Evolutionary conservation across 345 rosid species (phyloP).

Genomic region (rapeseed (Brassica napus)): DNA sequence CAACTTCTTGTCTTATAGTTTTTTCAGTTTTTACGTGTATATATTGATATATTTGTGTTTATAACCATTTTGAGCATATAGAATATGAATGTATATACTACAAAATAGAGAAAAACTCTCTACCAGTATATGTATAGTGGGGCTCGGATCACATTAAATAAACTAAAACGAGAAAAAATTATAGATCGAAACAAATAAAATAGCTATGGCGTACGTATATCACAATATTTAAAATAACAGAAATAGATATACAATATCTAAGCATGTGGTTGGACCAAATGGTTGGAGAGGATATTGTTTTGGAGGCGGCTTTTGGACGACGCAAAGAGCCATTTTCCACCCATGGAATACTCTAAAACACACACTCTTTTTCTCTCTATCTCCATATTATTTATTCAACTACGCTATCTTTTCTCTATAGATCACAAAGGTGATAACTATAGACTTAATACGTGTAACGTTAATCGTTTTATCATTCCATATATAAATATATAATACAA

Average conservation of each 20-base stretch:
- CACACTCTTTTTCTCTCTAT: slow-evolving; percentile 20
- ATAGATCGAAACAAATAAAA: background rate
- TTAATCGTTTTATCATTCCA: background rate
- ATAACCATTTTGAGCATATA: background rate
- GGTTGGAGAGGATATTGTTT: slow-evolving; percentile 22
- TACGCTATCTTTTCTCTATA: background rate
- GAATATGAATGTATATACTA: background rate
- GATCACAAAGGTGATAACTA: background rate
- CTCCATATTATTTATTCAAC: background rate
- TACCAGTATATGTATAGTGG: background rate
- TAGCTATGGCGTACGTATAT: slow-evolving; percentile 13
- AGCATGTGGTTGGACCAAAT: slow-evolving; percentile 42
- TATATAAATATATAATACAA: background rate
- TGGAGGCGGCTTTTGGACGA: slow-evolving; percentile 61
- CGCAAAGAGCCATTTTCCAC: slow-evolving; percentile 49
- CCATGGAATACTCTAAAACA: slow-evolving; percentile 7
- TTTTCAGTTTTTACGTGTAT: background rate
- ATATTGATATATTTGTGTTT: background rate
- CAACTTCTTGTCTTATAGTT: background rate
- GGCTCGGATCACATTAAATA: slow-evolving; percentile 5
- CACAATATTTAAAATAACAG: background rate
- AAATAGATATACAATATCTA: slow-evolving; percentile 24
- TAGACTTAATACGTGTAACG: background rate
- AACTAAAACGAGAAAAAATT: background rate
- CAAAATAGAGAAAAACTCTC: background rate